Conservation (phyloP, 2,329 filamentous ascomycete species). For the Aciculosporium take region DNA sequence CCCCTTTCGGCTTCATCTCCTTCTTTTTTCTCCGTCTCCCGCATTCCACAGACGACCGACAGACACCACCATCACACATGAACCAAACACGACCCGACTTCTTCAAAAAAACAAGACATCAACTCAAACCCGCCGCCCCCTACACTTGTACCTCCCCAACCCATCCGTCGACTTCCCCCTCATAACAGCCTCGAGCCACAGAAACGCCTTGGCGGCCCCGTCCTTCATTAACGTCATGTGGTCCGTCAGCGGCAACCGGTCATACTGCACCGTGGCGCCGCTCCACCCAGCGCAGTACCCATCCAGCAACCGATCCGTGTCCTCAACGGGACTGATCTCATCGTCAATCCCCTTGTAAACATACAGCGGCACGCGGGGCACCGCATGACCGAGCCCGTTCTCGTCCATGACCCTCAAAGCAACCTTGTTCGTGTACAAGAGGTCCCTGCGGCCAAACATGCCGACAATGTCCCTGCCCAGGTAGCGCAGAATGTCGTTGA, state of each 20-base stretch:
- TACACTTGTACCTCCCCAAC: not conserved
- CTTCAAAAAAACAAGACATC: too few species aligned
- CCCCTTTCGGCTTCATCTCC: too few species aligned
- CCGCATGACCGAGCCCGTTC: not conserved
- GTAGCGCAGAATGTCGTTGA: slow-evolving; percentile 15
- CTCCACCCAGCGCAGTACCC: not conserved
- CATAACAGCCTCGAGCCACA: not conserved
- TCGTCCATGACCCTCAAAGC: not conserved
- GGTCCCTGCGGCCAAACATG: slow-evolving; percentile 23
- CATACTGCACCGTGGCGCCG: slow-evolving; percentile 1
- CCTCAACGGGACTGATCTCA: slow-evolving; percentile 1
- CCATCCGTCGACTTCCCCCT: not conserved
- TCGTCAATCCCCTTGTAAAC: slow-evolving; percentile 1
- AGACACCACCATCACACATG: too few species aligned
- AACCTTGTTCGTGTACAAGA: not conserved
- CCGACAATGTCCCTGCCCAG: slow-evolving; percentile 20
- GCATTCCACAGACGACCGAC: too few species aligned
- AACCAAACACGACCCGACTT: too few species aligned
- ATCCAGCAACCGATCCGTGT: not conserved
- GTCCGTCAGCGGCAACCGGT: not conserved
- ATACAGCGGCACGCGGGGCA: not conserved
- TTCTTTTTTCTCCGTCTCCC: too few species aligned
- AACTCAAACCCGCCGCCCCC: too few species aligned
- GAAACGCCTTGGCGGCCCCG: not conserved
- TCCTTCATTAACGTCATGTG: not conserved